Base-by-base conservation (phyloP, 176 grass and related monocot genomes). In the Musa acuminata region DNA sequence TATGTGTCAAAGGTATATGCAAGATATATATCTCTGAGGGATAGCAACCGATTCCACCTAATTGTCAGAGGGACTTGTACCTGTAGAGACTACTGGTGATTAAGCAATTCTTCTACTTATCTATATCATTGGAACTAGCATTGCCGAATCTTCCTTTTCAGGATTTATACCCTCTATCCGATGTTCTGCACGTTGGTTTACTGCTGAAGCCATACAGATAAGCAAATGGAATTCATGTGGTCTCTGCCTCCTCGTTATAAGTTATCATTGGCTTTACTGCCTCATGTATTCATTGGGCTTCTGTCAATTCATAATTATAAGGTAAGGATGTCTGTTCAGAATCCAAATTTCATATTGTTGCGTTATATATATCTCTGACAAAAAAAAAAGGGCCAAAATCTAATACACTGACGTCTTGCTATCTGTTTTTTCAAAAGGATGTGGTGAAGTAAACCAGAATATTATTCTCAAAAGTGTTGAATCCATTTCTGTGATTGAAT, bases 31-130 rank as follows among this genome's bases (percentile, higher is more conserved):
- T 87, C 90, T 53, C 57, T 92, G 53, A 84, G 90, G 67, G 90
- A 92, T 83, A 87, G 80, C 86, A 92, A 87, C 58, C 87, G 84
- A 5, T 92, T 92, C 59, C 90, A 92, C 82, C 26, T 87, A 64
- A 19, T 92, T 53, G 2, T 62, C 54, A 48, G 76, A 53, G 90
- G 90, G 79, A 19, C 65, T 26, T 92, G 90, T 72, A 84, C 86
- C 17, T 92, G 90, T 87, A 77, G 76, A 58, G 86, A 92, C 72
- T 92, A 89, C 59, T 92, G 86, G 90, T 89, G 84, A 92, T 29
- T 25, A 43, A 43, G 26, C 10, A 9, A 43, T 60, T 60, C 17
- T n/a, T 20, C 35, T 43, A 6, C 35, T 43, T 43, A 6, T 43
- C 0, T 43, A 43, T 43, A 43, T 43, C 35, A 43, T 43, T 6